Evolutionary conservation across 2,329 filamentous ascomycete species (phyloP), one percentile per base, ranked within the genome.

Genomic region (Botryosphaeria dothidea): DNA sequence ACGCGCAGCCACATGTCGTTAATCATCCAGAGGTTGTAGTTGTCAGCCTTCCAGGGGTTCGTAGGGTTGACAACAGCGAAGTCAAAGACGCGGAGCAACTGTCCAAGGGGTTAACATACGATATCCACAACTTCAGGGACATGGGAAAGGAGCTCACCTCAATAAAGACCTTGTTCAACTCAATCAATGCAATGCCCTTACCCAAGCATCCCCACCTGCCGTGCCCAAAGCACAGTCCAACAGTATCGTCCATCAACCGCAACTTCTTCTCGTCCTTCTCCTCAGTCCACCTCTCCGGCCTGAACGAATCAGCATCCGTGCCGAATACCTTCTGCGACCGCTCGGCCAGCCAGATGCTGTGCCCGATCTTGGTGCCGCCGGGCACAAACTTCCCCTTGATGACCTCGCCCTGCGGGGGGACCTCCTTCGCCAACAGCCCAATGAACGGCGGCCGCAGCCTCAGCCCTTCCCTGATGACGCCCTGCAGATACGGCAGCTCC

Each of bases 271-370:
- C 80, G 38, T 69, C 34, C 36, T 5, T n/a, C 34, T 27, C 45
- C 58, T 62, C 45, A 2, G 85, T 68, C 82, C 83, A 85, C 17
- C 83, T 73, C 71, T 85, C 83, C 0, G 83, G 83, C 1, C 80
- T 76, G 71, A 84, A 85, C 3, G 76, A 69, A 3, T 78, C 73
- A 0, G 79, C 78, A 65, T 85, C 83, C 3, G 70, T 67, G 8
- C 74, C 76, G 65, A 75, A 78, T 0, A 76, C 51, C 65, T 76
- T 74, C 65, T 71, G 71, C 13, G 21, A 41, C 49, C 72, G 71
- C 46, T 76, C 72, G 71, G 77, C 75, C 19, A 64, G 66, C 69
- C 70, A 75, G 4, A 70, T 74, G 13, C 71, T 73, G 65, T 76
- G 76, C 8, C 74, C 74, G 58, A 78, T 66, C 56, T 73, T 68